Evolutionary conservation across 352 stramenopile genomes (phyloP), one percentile per base, ranked within the genome.

Genomic region (Globisporangium lucens): DNA sequence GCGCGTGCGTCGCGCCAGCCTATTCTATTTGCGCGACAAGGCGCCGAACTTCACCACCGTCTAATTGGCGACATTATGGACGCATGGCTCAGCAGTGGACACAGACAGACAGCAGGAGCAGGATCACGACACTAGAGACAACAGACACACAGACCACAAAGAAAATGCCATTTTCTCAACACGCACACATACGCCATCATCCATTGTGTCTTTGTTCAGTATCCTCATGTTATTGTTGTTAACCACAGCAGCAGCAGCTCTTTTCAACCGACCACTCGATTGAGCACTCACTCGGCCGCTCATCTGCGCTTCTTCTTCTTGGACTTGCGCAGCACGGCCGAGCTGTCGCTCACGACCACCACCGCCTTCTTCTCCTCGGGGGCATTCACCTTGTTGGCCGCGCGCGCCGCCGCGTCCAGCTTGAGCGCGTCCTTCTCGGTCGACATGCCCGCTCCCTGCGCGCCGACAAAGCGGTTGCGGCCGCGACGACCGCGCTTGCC

Each of bases 21-120:
- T 97, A 57, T 96, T 95, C 75, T 97, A 97, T 75, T 74, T 97
- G 73, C 78, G 83, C 55, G 85, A 96, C 61, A 94, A 94, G 74
- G 82, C 82, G 33, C 86, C 86, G 41, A 90, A 80, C 61, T 83
- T 94, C 67, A 93, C 86, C 33, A 94, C 86, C 33, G 83, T 94
- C 52, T 94, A 91, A 75, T n/a, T 15, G 51, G 7, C 38, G 38
- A 36, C 12, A 22, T 1, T 15, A 8, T 49, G 13, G 56, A 61
- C 24, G 62, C 38, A 63, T 9, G 41, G 22, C 55, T 17, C 29
- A 52, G 38, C 33, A 46, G 30, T 33, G 29, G 53, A 53, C 38
- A 61, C 33, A 43, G 55, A 22, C 43, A 51, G 43, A 51, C 43
- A 51, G 41, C 41, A 49, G 8, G 41, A 51, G 43, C 30, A 61